Evolutionary conservation across 2,329 filamentous ascomycete species (phyloP), one percentile per base, ranked within the genome.

Genomic region (Fusarium oligoseptatum): DNA sequence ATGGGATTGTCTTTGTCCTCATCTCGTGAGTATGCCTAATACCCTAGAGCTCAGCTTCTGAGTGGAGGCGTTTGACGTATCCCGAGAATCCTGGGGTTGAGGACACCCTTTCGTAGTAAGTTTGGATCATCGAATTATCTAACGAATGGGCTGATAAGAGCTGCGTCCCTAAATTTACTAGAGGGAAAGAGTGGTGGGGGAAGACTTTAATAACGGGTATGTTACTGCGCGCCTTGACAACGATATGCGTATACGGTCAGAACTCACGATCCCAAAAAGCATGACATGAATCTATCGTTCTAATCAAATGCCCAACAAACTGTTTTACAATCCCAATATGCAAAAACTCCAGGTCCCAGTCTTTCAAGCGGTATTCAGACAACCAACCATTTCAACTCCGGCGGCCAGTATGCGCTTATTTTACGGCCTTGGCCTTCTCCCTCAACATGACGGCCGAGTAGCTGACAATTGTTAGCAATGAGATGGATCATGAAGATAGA

Each of bases 361-460:
- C 10, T 52, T 27, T 17, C 17, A 52, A 32, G 27, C 48, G 48
- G 48, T 52, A 52, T 52, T 52, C 17, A 32, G 48, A 52, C 27
- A 52, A 29, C 17, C 48, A 52, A 29, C 17, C 48, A 52, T 52
- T 50, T 32, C 48, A 52, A 52, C 48, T 52, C 48, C 48, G 15
- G 17, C 17, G 24, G 32, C 48, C 45, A 27, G 27, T 20, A 29
- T 52, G 27, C 27, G 24, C 15, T 57, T 37, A 57, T 57, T 57
- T 57, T 57, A 15, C 52, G 32, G 52, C 52, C 52, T 57, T 57
- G n/a, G 52, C 52, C 20, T 57, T 57, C 34, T 57, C 52, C 20
- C 52, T 57, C 52, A 57, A 37, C 52, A 57, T 57, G 9, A 57
- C 52, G 8, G 4, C 52, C 32, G 52, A 57, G 32, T 57, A 57